Evolutionary conservation across 2,329 filamentous ascomycete genomes (phyloP).

Genomic region (Fusarium kyushuense): DNA sequence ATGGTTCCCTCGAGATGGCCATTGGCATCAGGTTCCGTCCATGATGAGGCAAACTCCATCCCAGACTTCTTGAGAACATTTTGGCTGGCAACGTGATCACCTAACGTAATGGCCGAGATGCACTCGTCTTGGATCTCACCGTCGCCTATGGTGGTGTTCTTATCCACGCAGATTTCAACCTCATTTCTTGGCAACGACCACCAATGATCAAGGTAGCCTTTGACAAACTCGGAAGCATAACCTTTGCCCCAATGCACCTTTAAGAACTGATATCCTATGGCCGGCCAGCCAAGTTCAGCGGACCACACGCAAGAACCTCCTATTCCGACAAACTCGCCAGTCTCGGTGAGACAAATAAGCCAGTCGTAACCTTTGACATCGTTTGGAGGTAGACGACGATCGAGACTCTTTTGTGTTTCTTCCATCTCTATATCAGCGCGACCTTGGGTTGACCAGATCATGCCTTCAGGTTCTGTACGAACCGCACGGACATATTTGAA

Average conservation of each 20-base stretch:
- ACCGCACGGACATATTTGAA: slow-evolving; percentile 63
- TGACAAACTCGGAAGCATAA: slow-evolving; percentile 68
- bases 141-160: slow-evolving; percentile 51
- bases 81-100: slow-evolving; percentile 64
- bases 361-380: slow-evolving; percentile 68
- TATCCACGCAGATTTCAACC: slow-evolving; percentile 59
- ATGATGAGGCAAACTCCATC: slow-evolving; percentile 61
- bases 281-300: slow-evolving; percentile 65
- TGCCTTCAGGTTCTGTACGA: slow-evolving; percentile 70
- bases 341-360: slow-evolving; percentile 61
- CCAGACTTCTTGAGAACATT: slow-evolving; percentile 68
- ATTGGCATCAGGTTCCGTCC: slow-evolving; percentile 48
- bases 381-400: slow-evolving; percentile 59
- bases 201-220: slow-evolving; percentile 60
- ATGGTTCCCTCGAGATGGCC: slow-evolving; percentile 31
- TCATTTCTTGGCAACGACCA: slow-evolving; percentile 62
- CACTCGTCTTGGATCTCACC: slow-evolving; percentile 54
- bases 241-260: slow-evolving; percentile 67
- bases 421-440: slow-evolving; percentile 58
- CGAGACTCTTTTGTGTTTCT: slow-evolving; percentile 58
- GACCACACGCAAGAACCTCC: slow-evolving; percentile 57
- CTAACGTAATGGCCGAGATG: slow-evolving; percentile 62
- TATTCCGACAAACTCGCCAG: slow-evolving; percentile 64
- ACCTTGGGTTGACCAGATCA: slow-evolving; percentile 66
- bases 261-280: slow-evolving; percentile 69